phyloP scores from a whole-genome alignment of 2,329 filamentous ascomycete species.

The Myriangium duriaei region DNA sequence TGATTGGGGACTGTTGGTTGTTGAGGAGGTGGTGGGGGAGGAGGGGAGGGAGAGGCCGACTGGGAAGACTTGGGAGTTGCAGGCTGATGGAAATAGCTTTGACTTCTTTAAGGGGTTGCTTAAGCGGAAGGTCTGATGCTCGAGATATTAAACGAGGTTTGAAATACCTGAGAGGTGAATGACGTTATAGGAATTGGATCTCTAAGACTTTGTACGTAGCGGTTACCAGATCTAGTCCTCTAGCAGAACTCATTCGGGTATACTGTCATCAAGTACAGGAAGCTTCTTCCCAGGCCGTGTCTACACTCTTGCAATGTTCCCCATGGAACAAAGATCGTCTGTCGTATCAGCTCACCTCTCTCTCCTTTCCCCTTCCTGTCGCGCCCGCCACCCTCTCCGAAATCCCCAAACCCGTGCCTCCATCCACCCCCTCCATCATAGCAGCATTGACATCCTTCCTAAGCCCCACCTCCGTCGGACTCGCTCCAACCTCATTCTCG shows the following conservation, averaged over 20 bases:
- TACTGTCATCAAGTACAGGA: too few relatives aligned
- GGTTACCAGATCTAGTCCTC: too few relatives aligned
- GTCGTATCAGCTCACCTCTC: too few relatives aligned
- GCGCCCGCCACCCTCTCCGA: constrained; percentile 3
- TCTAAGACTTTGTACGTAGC: too few relatives aligned
- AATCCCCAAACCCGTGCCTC: constrained; percentile 1
- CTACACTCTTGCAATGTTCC: too few relatives aligned
- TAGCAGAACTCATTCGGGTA: too few relatives aligned
- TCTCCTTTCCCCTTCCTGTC: too few relatives aligned
- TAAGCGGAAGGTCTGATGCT: constrained; percentile 54
- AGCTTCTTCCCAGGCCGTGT: too few relatives aligned
- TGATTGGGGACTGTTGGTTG: constrained; percentile 82
- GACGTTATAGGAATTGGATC: too few relatives aligned
- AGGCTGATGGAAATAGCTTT: constrained; percentile 97
- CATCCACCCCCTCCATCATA: constrained; percentile 7
- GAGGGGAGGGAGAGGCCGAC: constrained; percentile 47
- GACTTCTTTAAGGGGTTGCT: constrained; percentile 89
- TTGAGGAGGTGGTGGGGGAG: constrained; percentile 65
- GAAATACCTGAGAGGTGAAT: too few relatives aligned
- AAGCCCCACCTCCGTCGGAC: constrained; percentile 18
- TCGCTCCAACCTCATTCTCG: constrained; percentile 5
- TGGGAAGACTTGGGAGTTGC: constrained; percentile 68
- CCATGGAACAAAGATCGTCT: too few relatives aligned
- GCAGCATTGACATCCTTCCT: constrained; percentile 22
- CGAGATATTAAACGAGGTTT: too few relatives aligned